These are phyloP conservation scores for Arthrobotrys conoides DNA, from an alignment of 2,329 filamentous ascomycete genomes.

Conservation along the genomic window DNA sequence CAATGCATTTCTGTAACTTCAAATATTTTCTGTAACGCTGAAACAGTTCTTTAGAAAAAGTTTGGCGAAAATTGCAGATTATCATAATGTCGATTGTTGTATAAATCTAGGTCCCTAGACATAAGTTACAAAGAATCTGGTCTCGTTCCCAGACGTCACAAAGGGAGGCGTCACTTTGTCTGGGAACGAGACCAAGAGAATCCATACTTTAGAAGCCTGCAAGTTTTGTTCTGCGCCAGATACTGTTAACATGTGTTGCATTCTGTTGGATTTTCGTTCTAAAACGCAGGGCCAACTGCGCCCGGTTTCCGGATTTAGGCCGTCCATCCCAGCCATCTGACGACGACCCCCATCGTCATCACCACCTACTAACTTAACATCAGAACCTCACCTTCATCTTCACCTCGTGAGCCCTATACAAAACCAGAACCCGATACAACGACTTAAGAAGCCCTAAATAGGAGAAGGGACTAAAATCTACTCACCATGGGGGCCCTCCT, in stretches of 20 bases:
- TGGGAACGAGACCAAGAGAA: too few relatives aligned
- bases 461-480: conserved; percentile 22
- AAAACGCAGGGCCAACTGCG: conserved; percentile 19
- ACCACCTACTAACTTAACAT: conserved; percentile 18
- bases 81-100: too few relatives aligned
- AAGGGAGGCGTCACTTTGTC: too few relatives aligned
- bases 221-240: too few relatives aligned
- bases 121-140: too few relatives aligned
- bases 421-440: neutral
- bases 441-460: neutral
- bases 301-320: conserved; percentile 55
- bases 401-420: neutral
- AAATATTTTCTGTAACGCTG: too few relatives aligned
- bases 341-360: conserved; percentile 38
- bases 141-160: too few relatives aligned
- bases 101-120: too few relatives aligned
- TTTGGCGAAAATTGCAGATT: too few relatives aligned
- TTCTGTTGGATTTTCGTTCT: neutral
- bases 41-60: too few relatives aligned
- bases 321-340: conserved; percentile 48
- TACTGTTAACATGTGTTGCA: conserved; percentile 27
- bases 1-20: too few relatives aligned
- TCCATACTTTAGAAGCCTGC: too few relatives aligned
- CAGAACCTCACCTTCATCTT: conserved; percentile 20
- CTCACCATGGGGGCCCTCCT: conserved; percentile 87